Conservation (phyloP, 2,329 filamentous ascomycete species). For the Verticillium klebahnii region DNA sequence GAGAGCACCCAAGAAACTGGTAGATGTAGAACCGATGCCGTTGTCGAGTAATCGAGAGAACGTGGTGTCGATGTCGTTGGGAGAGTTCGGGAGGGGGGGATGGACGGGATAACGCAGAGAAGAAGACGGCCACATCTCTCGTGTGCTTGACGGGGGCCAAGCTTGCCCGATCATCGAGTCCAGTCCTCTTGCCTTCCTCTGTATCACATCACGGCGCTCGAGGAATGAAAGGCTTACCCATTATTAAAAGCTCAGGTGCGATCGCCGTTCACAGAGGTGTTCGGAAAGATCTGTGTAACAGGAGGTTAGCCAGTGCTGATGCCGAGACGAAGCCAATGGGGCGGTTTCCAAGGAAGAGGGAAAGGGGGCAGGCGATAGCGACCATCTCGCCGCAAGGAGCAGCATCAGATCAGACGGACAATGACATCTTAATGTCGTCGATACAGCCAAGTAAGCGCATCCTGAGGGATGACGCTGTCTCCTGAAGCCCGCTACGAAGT, state of each 20-base stretch:
- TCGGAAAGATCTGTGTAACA: constrained; percentile 17
- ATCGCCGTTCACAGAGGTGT: constrained; percentile 17
- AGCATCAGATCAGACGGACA: not conserved
- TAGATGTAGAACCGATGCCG: constrained; percentile 34
- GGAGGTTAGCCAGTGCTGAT: constrained; percentile 18
- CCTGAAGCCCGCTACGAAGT: not conserved
- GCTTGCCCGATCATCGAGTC: not conserved
- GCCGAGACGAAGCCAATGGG: not conserved
- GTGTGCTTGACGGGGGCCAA: not conserved
- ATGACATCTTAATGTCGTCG: not conserved
- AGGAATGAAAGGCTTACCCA: constrained; percentile 37
- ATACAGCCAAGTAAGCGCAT: not conserved
- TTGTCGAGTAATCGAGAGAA: constrained; percentile 14
- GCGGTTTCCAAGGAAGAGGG: not conserved
- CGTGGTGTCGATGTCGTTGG: constrained; percentile 19
- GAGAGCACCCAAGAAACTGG: constrained; percentile 37
- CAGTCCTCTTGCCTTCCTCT: constrained; percentile 12
- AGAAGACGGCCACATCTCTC: not conserved
- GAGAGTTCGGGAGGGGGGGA: not conserved
- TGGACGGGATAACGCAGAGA: not conserved
- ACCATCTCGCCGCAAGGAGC: not conserved
- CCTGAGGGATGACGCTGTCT: not conserved
- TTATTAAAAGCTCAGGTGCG: constrained; percentile 29
- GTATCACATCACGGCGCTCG: constrained; percentile 12
- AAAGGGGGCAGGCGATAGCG: not conserved